Conservation (phyloP, 352 stramenopile genomes). For the Pythium vanterpoolii region DNA sequence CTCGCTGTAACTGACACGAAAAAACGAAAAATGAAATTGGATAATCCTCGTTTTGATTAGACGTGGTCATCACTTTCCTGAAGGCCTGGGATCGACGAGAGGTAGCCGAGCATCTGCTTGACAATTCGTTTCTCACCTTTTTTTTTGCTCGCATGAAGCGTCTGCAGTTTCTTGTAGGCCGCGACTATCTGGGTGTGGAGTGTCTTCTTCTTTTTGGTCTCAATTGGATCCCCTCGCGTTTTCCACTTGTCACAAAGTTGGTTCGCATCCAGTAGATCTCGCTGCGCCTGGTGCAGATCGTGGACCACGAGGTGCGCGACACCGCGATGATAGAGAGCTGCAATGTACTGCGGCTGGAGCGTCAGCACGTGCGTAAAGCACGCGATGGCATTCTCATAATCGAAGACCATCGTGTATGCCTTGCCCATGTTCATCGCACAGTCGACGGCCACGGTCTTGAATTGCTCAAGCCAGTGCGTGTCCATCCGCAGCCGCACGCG, state of each 20-base stretch:
- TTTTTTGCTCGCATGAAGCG: slow-evolving; percentile 73
- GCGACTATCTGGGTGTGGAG: slow-evolving; percentile 48
- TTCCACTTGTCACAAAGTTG: slow-evolving; percentile 54
- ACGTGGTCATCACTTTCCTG: slow-evolving; percentile 26
- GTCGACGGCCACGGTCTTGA: slow-evolving; percentile 54
- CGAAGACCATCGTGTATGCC: slow-evolving; percentile 46
- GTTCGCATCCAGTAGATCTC: slow-evolving; percentile 69
- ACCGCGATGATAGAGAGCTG: slow-evolving; percentile 68
- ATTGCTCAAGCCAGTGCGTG: slow-evolving; percentile 41
- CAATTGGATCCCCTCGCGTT: slow-evolving; percentile 19
- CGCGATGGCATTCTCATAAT: slow-evolving; percentile 53
- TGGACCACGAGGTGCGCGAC: slow-evolving; percentile 61
- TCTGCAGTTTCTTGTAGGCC: slow-evolving; percentile 73
- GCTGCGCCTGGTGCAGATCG: slow-evolving; percentile 52
- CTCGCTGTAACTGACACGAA: slow-evolving; percentile 22
- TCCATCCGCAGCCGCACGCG: slow-evolving; percentile 57
- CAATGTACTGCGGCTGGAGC: slow-evolving; percentile 37
- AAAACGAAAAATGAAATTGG: not conserved
- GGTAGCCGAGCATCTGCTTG: slow-evolving; percentile 82
- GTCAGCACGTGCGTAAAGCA: slow-evolving; percentile 55
- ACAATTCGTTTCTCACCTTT: slow-evolving; percentile 77
- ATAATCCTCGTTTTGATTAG: not conserved
- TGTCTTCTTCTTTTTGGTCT: slow-evolving; percentile 31
- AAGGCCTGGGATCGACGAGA: slow-evolving; percentile 62
- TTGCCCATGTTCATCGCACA: slow-evolving; percentile 86